Evolutionary conservation across 345 rosid genomes (phyloP).

Genomic region (Mallotus nudiflorus): DNA sequence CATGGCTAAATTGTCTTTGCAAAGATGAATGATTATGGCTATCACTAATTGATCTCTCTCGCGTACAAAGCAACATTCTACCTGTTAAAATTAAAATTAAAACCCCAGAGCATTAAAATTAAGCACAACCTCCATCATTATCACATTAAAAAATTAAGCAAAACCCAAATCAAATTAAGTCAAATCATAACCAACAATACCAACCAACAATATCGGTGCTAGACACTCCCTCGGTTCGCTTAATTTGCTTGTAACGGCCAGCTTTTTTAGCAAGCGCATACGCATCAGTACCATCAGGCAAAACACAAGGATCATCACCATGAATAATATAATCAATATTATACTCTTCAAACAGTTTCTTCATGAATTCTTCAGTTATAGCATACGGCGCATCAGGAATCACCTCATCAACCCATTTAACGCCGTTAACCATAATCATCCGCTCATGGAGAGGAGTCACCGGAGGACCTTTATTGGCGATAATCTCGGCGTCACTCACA

Average conservation of each 20-base stretch:
- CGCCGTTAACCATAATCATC: constrained; percentile 67
- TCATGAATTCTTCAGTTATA: constrained; percentile 71
- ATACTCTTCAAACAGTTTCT: constrained; percentile 60
- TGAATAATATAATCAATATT: constrained; percentile 72
- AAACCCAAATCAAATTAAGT: neutral
- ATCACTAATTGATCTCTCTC: constrained; percentile 62
- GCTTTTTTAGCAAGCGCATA: constrained; percentile 77
- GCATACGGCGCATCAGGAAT: constrained; percentile 76
- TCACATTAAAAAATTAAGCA: neutral
- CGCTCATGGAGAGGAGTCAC: constrained; percentile 72
- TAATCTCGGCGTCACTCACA: constrained; percentile 71
- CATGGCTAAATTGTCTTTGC: constrained; percentile 72
- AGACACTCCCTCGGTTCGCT: constrained; percentile 82
- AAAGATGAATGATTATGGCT: constrained; percentile 57
- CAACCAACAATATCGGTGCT: constrained; percentile 80
- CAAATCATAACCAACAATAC: neutral
- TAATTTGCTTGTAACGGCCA: constrained; percentile 76
- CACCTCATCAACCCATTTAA: constrained; percentile 83
- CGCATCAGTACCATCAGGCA: constrained; percentile 79
- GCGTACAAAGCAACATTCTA: constrained; percentile 71
- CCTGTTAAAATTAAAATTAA: constrained; percentile 35
- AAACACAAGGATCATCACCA: constrained; percentile 79
- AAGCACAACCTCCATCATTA: too few relatives aligned
- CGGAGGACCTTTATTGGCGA: constrained; percentile 73
- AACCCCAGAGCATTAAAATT: neutral